Base-by-base conservation (phyloP, 305 asterid species). In the Fraxinus albicans region DNA sequence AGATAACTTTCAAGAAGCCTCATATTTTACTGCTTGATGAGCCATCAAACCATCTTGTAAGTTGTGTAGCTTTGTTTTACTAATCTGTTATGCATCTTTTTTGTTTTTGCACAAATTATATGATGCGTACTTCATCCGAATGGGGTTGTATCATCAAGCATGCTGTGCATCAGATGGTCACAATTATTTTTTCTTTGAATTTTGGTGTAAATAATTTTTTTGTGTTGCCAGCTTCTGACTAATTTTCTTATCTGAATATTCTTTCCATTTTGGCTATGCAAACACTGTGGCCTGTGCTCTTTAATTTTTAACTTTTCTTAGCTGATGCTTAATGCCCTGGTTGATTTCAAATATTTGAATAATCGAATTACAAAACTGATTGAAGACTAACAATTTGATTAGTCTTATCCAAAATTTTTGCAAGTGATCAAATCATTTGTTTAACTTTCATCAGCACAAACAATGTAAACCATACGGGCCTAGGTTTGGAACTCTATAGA, bases 31-130 rank as follows among this genome's bases (percentile, higher is more conserved):
- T 96, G 81, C 98, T 96, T 83, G 99, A 96, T 44, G 99, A 96
- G 92, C 99, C 98, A 8, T 95, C 98, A 13, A 96, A 95, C 88
- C 99, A 96, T 91, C 98, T 96, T 89, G 99, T 96, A 90, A 89
- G 97, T 91, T 77, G 31, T 58, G 8, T 76, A 42, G 79, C 0
- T 36, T 67, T 34, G n/a, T 82, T 58, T 80, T 40, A 42, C 70
- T 58, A 17, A 36, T 50, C 17, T 72, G 8, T 53, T 9, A n/a
- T 76, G 60, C 27, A 78, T 73, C 67, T 13, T 79, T 36, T 63
- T 4, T 29, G 76, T 12, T 58, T 82, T 44, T 81, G 40, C 77
- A 33, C 73, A 36, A 81, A 67, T 72, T 67, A 25, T 1, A 23
- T 67, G 35, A 4, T 36, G 7, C 15, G 0, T 77, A 65, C 76